Conservation (phyloP, 164 flowering plant genomes). For the Vitis amurensis region DNA sequence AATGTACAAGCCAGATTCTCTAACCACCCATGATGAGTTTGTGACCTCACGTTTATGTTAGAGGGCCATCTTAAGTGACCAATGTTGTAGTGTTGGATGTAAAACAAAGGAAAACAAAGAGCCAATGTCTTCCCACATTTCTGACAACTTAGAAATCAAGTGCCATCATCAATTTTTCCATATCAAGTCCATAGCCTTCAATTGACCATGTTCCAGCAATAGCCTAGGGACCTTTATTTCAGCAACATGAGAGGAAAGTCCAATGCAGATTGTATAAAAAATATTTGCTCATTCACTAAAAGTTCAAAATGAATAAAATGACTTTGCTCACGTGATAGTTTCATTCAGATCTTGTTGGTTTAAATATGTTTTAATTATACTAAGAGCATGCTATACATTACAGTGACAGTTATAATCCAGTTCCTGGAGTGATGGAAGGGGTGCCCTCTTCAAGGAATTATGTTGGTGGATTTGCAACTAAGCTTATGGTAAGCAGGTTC, state of each 20-base stretch:
- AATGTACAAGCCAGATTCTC: no score
- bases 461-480: constrained; percentile 84
- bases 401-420: constrained; percentile 95
- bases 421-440: constrained; percentile 95
- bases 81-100: background rate
- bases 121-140: background rate
- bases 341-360: background rate
- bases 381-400: constrained; percentile 7
- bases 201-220: background rate
- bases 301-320: no score
- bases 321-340: no score
- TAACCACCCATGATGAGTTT: no score
- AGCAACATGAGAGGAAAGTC: background rate
- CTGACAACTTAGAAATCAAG: no score
- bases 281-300: no score
- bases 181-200: background rate
- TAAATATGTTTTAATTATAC: background rate
- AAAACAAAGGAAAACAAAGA: background rate
- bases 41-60: no score
- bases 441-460: constrained; percentile 91
- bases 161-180: background rate
- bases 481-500: constrained; percentile 72
- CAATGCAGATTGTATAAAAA: no score
- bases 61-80: no score
- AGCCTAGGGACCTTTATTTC: background rate